Base-by-base conservation (phyloP, 2,329 filamentous ascomycete genomes). In the Fusarium sp. region DNA sequence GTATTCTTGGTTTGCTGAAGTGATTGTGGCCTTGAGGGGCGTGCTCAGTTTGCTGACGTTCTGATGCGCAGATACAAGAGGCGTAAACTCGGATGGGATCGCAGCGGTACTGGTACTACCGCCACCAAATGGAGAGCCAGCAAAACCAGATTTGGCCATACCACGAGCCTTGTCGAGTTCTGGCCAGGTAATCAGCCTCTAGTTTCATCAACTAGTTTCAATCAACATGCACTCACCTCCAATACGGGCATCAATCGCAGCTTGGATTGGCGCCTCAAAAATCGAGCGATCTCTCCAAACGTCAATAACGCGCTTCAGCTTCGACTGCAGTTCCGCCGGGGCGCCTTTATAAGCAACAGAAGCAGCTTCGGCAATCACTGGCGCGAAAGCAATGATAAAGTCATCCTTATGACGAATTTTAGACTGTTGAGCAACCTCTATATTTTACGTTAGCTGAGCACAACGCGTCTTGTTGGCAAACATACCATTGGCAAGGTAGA, bases 391-490 rank as follows among this genome's bases (percentile, higher is more conserved):
- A 64, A 91, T 86, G 15, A 97, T 86, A 72, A 99, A 99, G 73
- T 99, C 96, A 53, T 94, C 90, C 79, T 97, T 97, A 67, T 92
- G 90, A 35, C 95, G 90, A 47, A 93, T 95, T 79, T 96, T 97
- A 23, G 94, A 97, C 76, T 98, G 96, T 77, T 99, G 96, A 22
- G 93, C 92, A 60, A 99, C 94, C 84, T 99, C 96, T 96, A 74
- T 55, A 45, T 40, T 23, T 25, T 17, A n/a, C 15, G 9, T 54
- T 13, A 52, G 43, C 40, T 25, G 41, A 48, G n/a, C n/a, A 19
- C 27, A 20, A 14, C 30, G 7, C 23, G 19, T 8, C 11, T 15
- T 23, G 35, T 7, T 40, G 47, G 27, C 50, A 30, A 51, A 75
- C 85, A 76, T 84, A 96, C 93, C 93, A 79, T 99, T 99, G 67